Base-by-base conservation (phyloP, 2,329 filamentous ascomycete genomes). In the Nemania sp. region DNA sequence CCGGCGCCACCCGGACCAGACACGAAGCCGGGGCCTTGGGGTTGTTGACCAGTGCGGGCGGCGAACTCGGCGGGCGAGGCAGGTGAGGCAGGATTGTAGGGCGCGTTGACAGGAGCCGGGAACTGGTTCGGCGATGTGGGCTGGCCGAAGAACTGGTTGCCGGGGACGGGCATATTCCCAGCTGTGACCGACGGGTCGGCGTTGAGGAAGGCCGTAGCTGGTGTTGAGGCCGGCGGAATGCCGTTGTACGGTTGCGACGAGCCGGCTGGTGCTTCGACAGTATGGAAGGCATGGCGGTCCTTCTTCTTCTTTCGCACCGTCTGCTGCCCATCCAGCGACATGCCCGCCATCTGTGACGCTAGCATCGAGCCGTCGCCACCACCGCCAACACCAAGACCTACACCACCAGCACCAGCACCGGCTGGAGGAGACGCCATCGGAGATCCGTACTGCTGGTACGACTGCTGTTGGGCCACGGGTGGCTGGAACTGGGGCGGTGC, bases 281-380 rank as follows among this genome's bases (percentile, higher is more conserved):
- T 87, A 72, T 97, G 93, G 72, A 96, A 89, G 60, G 92, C 93
- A 74, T 97, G 93, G 55, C 91, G 84, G 70, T 97, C 89, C 80
- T 96, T 97, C 84, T 96, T 97, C 80, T 92, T 90, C 72, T 79
- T 88, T 70, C 84, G 80, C 52, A 73, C 74, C 2, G 76, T 76
- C 43, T 81, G 70, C 30, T 77, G 75, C 40, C 78, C 73, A 36
- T 80, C 84, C 62, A 96, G 76, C 34, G 80, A 86, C 81, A 95
- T 83, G 56, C 84, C 85, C 36, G 86, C 86, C 86, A 96, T 88
- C 72, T 95, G 91, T 50, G 84, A 80, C 41, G 85, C 80, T 55
- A 91, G 70, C 14, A 76, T 77, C 50, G 68, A 73, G 14, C 60
- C 60, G 64, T 83, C 80, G n/a, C n/a, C n/a, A n/a, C n/a, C n/a